Evolutionary conservation across 2,329 filamentous ascomycete species (phyloP), one percentile per base, ranked within the genome.

Genomic region (Thielaviopsis musarum): DNA sequence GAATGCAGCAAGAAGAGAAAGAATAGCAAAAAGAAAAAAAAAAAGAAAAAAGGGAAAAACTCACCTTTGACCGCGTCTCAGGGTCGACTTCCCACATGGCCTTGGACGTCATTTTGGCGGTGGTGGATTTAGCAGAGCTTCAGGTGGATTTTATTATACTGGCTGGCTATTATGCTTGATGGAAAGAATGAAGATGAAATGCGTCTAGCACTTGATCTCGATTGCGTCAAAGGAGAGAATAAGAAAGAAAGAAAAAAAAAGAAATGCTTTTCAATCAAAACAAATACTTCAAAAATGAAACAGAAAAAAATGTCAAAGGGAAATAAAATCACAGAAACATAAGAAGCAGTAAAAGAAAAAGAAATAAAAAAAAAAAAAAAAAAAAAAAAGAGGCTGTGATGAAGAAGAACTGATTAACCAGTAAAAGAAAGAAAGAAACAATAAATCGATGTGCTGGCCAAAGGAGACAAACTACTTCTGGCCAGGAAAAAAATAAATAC

Each of bases 11-110:
- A 34, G 13, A 13, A 26, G 17, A 12, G 24, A n/a, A n/a, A n/a
- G n/a, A n/a, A n/a, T n/a, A n/a, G n/a, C n/a, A n/a, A n/a, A n/a
- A n/a, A n/a, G 13, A n/a, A 13, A 24, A 21, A 19, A 12, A 38
- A 49, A 3, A 19, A 17, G 52, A 34, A 19, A 4, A n/a, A 26
- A 41, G 10, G 30, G 0, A 56, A 48, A 56, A 26, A 61, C 71
- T 66, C 75, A 94, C 91, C 83, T 97, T 97, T 69, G 87, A 89
- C 74, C 89, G 83, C 63, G 91, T 97, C 77, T 97, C 91, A 55
- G 93, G 93, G 73, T 98, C 93, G 65, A 98, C 90, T 76, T 98
- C 93, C 93, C 93, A 98, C 87, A 95, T 91, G 65, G 79, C 81
- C 74, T 91, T 91, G 69, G 82, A 77, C 65, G 81, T 75, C 81